These are phyloP conservation scores for Metschnikowia lachancei DNA, from an alignment of 805 yeast genomes.

Conservation along the genomic window DNA sequence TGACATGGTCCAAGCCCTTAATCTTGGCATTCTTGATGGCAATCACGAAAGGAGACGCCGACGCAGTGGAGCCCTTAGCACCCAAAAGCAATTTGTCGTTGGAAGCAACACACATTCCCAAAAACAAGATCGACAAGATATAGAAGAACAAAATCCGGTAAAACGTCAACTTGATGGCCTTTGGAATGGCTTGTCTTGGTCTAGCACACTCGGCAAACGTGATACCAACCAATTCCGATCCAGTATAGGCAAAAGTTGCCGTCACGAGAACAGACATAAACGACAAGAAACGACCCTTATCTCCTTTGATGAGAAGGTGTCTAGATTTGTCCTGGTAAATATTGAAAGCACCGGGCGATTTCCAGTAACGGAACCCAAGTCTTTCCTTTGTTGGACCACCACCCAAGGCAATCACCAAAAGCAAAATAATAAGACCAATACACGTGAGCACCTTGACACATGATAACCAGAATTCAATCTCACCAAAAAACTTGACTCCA, in stretches of 20 bases:
- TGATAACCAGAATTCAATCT: slow-evolving; percentile 54
- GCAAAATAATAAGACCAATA: slow-evolving; percentile 61
- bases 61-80: slow-evolving; percentile 17
- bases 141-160: slow-evolving; percentile 65
- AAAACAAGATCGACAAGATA: slow-evolving; percentile 54
- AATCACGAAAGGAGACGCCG: slow-evolving; percentile 24
- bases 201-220: slow-evolving; percentile 71
- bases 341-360: slow-evolving; percentile 62
- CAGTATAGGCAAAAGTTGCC: slow-evolving; percentile 68
- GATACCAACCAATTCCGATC: slow-evolving; percentile 68
- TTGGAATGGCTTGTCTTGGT: slow-evolving; percentile 66
- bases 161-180: slow-evolving; percentile 66
- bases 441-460: slow-evolving; percentile 62
- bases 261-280: slow-evolving; percentile 61
- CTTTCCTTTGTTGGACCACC: slow-evolving; percentile 77
- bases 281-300: slow-evolving; percentile 57
- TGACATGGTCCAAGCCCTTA: slow-evolving; percentile 23
- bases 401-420: slow-evolving; percentile 67
- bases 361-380: slow-evolving; percentile 70
- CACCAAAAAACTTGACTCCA: slow-evolving; percentile 52
- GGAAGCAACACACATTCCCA: slow-evolving; percentile 57
- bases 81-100: slow-evolving; percentile 20
- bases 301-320: slow-evolving; percentile 36
- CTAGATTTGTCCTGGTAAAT: slow-evolving; percentile 44
- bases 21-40: slow-evolving; percentile 24